Conservation (phyloP, 805 yeast species). For the Kodamaea hsintzibuensis region DNA sequence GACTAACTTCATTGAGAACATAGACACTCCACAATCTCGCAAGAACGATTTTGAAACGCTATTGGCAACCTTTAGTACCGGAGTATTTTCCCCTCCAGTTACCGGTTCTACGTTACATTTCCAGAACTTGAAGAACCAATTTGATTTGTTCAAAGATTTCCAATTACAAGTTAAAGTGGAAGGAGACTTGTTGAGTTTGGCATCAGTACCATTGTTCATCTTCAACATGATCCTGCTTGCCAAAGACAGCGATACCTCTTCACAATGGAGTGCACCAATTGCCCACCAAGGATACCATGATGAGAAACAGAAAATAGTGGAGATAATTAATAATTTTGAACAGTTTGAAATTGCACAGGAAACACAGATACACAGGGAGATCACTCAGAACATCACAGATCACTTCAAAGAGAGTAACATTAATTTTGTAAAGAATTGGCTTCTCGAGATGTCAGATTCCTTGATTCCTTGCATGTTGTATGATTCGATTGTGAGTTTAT, state of each 20-base stretch:
- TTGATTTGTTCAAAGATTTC: slow-evolving; percentile 42
- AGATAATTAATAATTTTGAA: slow-evolving; percentile 21
- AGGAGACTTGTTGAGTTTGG: slow-evolving; percentile 20
- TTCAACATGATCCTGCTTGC: slow-evolving; percentile 20
- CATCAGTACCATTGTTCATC: slow-evolving; percentile 36
- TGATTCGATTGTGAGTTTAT: slow-evolving; percentile 29
- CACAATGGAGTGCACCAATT: slow-evolving; percentile 33
- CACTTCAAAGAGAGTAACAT: slow-evolving; percentile 15
- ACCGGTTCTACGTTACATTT: slow-evolving; percentile 30
- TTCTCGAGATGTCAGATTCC: slow-evolving; percentile 42
- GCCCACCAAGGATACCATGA: slow-evolving; percentile 36
- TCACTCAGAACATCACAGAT: slow-evolving; percentile 20
- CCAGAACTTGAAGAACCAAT: slow-evolving; percentile 39
- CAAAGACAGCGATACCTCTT: background rate
- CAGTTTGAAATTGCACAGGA: slow-evolving; percentile 19
- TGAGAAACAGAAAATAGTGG: slow-evolving; percentile 30
- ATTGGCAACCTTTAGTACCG: slow-evolving; percentile 31
- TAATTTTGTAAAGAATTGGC: slow-evolving; percentile 41
- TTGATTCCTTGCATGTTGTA: slow-evolving; percentile 42
- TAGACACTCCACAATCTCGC: slow-evolving; percentile 22
- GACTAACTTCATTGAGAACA: slow-evolving; percentile 18
- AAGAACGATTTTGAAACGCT: slow-evolving; percentile 25
- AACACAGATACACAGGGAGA: slow-evolving; percentile 20
- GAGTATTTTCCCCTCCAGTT: slow-evolving; percentile 40
- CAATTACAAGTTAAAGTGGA: slow-evolving; percentile 34